Percentiles rank a stretch among this genome's conserved stretches.
phyloP scores from a whole-genome alignment of 2,329 filamentous ascomycete species.

The Geosmithia putterillii region DNA sequence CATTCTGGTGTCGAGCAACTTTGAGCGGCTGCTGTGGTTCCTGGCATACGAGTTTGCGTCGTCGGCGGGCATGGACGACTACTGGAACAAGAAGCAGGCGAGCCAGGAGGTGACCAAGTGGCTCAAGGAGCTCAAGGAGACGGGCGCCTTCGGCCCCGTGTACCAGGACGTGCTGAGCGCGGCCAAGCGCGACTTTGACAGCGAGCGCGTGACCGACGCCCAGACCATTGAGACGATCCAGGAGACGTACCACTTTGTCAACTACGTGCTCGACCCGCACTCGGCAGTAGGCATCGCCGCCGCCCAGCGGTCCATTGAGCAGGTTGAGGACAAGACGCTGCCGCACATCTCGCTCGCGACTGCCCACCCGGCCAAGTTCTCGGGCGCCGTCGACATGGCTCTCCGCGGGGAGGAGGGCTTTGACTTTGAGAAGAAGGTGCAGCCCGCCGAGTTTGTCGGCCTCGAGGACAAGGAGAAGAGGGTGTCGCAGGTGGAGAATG shows the following conservation, averaged over 20 bases:
- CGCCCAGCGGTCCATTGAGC: conserved; percentile 53
- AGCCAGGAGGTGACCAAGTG: conserved; percentile 67
- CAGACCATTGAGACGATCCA: conserved; percentile 57
- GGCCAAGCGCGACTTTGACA: conserved; percentile 67
- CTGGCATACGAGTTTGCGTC: conserved; percentile 62
- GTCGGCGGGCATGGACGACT: conserved; percentile 46
- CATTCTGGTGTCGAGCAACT: conserved; percentile 91
- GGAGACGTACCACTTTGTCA: conserved; percentile 41
- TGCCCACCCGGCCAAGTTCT: conserved; percentile 93
- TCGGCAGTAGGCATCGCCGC: conserved; percentile 78
- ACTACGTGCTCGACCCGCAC: conserved; percentile 88
- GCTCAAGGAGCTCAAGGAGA: conserved; percentile 68
- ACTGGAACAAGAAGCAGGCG: conserved; percentile 55
- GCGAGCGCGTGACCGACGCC: conserved; percentile 56
- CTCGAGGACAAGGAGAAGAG: conserved; percentile 65
- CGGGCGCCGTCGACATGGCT: conserved; percentile 57
- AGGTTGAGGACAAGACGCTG: conserved; percentile 31
- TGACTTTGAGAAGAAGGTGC: conserved; percentile 59
- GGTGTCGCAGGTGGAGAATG: conserved; percentile 55
- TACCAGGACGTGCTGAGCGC: conserved; percentile 58
- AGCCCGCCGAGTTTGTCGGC: conserved; percentile 72
- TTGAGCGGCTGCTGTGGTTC: conserved; percentile 92
- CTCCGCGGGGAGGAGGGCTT: conserved; percentile 4
- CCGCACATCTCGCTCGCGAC: conserved; percentile 81
- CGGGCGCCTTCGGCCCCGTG: conserved; percentile 71